Base-by-base conservation (phyloP, 208 protist genomes). In the Trypanosoma cruzi region DNA sequence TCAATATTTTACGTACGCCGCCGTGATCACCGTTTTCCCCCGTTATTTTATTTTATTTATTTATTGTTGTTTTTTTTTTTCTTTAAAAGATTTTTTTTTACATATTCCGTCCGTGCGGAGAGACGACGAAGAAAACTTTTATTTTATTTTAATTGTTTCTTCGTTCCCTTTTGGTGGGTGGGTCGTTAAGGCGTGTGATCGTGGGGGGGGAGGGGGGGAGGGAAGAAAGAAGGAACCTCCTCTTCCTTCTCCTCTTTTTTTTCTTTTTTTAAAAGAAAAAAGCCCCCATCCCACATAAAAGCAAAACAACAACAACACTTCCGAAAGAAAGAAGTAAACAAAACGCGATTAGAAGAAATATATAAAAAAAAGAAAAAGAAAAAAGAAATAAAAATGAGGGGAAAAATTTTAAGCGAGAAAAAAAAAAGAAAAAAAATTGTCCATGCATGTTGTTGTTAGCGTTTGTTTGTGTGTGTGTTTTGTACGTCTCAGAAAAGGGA, bases 191-290 rank as follows among this genome's bases (percentile, higher is more conserved):
- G n/a, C n/a, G n/a, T n/a, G n/a, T n/a, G n/a, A n/a, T n/a, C n/a
- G n/a, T n/a, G n/a, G n/a, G 4, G 2, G 44, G 5, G 20, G 44
- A 20, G 44, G 44, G 44, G 5, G 20, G 44, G 44, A 20, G 44
- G n/a, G n/a, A n/a, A n/a, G n/a, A n/a, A n/a, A n/a, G n/a, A n/a
- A n/a, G n/a, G 11, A 18, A 16, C 8, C 16, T 16, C 8, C 40
- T 37, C 54, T 59, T 59, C 20, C 20, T 37, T 20, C 16, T 59
- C 32, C 32, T 37, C 32, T 37, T 59, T 59, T 20, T 20, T 37
- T 59, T 34, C 18, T 59, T 59, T 59, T 20, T 59, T 5, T 37
- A n/a, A n/a, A n/a, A 49, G n/a, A n/a, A n/a, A n/a, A n/a, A n/a
- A n/a, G n/a, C n/a, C n/a, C n/a, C n/a, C n/a, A n/a, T n/a, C n/a